phyloP scores from a whole-genome alignment of 2,329 filamentous ascomycete genomes.

The Penicillium sp. region DNA sequence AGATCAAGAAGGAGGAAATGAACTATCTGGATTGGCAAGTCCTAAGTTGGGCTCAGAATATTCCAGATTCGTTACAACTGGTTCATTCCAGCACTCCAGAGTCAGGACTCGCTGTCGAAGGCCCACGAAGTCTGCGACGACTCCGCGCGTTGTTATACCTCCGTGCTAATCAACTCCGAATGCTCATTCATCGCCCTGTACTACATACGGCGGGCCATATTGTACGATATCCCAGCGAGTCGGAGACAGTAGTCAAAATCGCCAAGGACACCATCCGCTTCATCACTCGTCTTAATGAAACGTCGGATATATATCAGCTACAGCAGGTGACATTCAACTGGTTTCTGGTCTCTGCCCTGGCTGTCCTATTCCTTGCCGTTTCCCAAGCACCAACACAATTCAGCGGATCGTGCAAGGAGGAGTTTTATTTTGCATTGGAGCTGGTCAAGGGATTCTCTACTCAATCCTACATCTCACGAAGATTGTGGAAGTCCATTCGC shows the following conservation, averaged over 20 bases:
- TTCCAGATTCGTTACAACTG: conserved; percentile 65
- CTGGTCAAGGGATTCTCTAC: conserved; percentile 62
- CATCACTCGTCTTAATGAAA: conserved; percentile 60
- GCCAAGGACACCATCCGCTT: conserved; percentile 65
- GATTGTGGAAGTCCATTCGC: conserved; percentile 63
- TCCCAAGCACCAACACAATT: conserved; percentile 63
- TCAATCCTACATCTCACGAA: conserved; percentile 60
- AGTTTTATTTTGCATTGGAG: conserved; percentile 66
- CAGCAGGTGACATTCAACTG: conserved; percentile 67
- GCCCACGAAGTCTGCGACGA: conserved; percentile 65
- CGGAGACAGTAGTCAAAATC: conserved; percentile 65
- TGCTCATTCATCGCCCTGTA: conserved; percentile 82
- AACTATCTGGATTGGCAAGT: conserved; percentile 79
- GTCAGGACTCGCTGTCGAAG: conserved; percentile 40
- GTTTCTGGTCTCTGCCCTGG: conserved; percentile 63
- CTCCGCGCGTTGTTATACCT: conserved; percentile 82
- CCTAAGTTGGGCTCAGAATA: conserved; percentile 74
- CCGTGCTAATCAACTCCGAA: conserved; percentile 85
- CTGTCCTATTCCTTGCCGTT: conserved; percentile 63
- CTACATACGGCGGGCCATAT: conserved; percentile 75
- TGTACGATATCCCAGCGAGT: conserved; percentile 69
- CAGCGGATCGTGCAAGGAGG: conserved; percentile 57
- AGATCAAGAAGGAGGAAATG: conserved; percentile 72
- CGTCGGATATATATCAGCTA: conserved; percentile 60
- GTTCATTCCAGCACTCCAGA: conserved; percentile 51